These are phyloP conservation scores for Skeletonema grethae DNA, from an alignment of 108 stramenopile genomes.

Conservation along the genomic window DNA sequence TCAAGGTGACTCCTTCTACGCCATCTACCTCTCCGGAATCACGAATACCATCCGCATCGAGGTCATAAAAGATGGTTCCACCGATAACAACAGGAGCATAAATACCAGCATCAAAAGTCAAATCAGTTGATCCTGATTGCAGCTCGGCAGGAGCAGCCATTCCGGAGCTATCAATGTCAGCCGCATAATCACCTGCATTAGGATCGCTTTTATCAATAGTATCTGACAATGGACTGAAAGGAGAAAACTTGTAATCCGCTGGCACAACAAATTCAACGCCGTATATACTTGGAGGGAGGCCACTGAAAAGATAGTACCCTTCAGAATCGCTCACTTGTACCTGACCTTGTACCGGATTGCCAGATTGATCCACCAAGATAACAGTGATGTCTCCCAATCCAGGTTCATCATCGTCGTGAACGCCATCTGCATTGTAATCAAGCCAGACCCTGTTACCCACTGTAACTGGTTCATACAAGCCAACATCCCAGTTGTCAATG, in stretches of 20 bases:
- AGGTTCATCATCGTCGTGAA: constrained; percentile 22
- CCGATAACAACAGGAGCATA: constrained; percentile 23
- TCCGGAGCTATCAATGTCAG: constrained; percentile 8
- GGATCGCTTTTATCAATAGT: constrained; percentile 8
- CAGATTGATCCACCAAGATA: constrained; percentile 19
- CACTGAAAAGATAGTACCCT: constrained; percentile 28
- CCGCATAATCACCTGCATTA: constrained; percentile 11
- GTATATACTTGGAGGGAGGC: constrained; percentile 24
- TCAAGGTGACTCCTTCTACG: constrained; percentile 16
- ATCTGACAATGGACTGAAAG: not conserved
- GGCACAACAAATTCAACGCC: constrained; percentile 30
- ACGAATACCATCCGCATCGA: not conserved
- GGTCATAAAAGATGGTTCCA: constrained; percentile 14
- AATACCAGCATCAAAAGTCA: constrained; percentile 39
- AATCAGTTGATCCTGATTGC: constrained; percentile 20
- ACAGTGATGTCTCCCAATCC: constrained; percentile 22
- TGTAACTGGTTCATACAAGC: constrained; percentile 24
- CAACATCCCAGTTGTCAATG: constrained; percentile 24
- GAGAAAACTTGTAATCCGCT: constrained; percentile 22
- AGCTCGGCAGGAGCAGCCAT: constrained; percentile 17
- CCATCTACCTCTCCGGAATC: not conserved
- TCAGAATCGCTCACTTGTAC: constrained; percentile 23
- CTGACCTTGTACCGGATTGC: constrained; percentile 7
- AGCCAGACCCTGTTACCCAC: constrained; percentile 30
- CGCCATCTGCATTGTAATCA: constrained; percentile 34